Percentiles rank a stretch among this genome's conserved stretches.
phyloP scores from a whole-genome alignment of 345 rosid genomes.

The Aurinia saxatilis region DNA sequence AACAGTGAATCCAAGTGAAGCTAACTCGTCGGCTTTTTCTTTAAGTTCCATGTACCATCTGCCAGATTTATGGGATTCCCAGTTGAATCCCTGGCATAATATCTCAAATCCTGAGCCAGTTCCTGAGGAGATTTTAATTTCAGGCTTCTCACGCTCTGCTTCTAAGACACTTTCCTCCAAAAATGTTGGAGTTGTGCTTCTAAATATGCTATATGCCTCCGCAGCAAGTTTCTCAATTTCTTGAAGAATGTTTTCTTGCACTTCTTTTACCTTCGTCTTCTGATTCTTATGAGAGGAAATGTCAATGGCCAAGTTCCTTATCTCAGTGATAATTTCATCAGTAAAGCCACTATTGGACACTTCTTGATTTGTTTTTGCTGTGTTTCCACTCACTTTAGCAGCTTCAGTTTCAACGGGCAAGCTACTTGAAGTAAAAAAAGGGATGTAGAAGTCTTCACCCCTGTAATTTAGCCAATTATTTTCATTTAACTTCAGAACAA shows the following conservation, averaged over 20 bases:
- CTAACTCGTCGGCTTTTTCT: conserved; percentile 62
- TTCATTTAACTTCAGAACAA: conserved; percentile 71
- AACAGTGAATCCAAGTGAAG: conserved; percentile 77
- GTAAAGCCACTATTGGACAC: conserved; percentile 42
- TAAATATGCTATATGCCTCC: conserved; percentile 91
- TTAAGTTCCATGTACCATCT: conserved; percentile 79
- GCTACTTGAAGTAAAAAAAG: conserved; percentile 45
- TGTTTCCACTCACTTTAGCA: conserved; percentile 24
- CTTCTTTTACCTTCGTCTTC: conserved; percentile 58
- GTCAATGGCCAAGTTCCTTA: conserved; percentile 65
- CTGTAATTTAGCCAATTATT: conserved; percentile 57
- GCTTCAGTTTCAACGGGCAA: conserved; percentile 31
- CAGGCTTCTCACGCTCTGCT: conserved; percentile 33
- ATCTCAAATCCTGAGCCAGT: conserved; percentile 87
- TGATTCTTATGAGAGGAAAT: conserved; percentile 52
- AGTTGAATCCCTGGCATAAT: conserved; percentile 90
- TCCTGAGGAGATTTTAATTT: conserved; percentile 54
- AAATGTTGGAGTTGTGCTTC: conserved; percentile 61
- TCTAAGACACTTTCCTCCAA: conserved; percentile 43
- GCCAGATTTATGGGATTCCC: conserved; percentile 94
- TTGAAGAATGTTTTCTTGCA: conserved; percentile 75
- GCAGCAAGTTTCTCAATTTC: conserved; percentile 98
- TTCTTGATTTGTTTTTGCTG: conserved; percentile 35
- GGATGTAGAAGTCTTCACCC: conserved; percentile 76
- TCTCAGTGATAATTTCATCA: conserved; percentile 63